Conservation (phyloP, 306 rosid species). For the Mucuna pruriens region DNA sequence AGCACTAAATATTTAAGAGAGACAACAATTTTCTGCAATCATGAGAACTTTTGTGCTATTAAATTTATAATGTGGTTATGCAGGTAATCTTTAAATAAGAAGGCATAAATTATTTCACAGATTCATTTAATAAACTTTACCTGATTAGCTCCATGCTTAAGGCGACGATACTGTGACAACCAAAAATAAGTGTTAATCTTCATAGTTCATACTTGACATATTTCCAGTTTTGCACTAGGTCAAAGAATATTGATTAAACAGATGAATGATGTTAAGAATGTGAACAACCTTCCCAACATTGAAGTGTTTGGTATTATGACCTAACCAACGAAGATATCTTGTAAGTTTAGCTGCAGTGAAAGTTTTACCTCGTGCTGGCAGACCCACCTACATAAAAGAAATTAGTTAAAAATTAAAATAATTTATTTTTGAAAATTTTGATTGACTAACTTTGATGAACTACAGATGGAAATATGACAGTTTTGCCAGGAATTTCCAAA, state of each 20-base stretch:
- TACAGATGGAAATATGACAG: slow-evolving; percentile 8
- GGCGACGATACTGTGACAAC: slow-evolving; percentile 90
- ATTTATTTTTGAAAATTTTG: slow-evolving; percentile 23
- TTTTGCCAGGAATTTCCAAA: slow-evolving; percentile 21
- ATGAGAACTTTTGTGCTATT: slow-evolving; percentile 7
- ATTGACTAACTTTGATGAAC: slow-evolving; percentile 25
- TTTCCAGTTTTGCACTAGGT: slow-evolving; percentile 26
- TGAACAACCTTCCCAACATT: slow-evolving; percentile 92
- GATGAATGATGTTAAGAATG: slow-evolving; percentile 44
- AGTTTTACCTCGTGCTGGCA: slow-evolving; percentile 99
- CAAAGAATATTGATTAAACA: slow-evolving; percentile 33
- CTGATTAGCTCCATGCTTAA: slow-evolving; percentile 95
- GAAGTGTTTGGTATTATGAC: slow-evolving; percentile 98
- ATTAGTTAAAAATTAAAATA: slow-evolving; percentile 29
- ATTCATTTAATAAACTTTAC: slow-evolving; percentile 48
- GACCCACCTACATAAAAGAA: slow-evolving; percentile 76
- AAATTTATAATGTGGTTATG: slow-evolving; percentile 10
- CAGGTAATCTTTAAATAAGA: slow-evolving; percentile 2
- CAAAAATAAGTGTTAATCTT: slow-evolving; percentile 43
- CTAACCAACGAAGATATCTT: slow-evolving; percentile 98
- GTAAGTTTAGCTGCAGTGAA: slow-evolving; percentile 99
- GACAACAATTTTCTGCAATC: neutral
- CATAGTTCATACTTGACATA: slow-evolving; percentile 30
- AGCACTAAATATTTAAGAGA: neutral
- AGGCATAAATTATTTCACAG: slow-evolving; percentile 28